Evolutionary conservation across 371 early-diverging fungal species (phyloP), one percentile per base, ranked within the genome.

Genomic region (Funneliformis caledonium): DNA sequence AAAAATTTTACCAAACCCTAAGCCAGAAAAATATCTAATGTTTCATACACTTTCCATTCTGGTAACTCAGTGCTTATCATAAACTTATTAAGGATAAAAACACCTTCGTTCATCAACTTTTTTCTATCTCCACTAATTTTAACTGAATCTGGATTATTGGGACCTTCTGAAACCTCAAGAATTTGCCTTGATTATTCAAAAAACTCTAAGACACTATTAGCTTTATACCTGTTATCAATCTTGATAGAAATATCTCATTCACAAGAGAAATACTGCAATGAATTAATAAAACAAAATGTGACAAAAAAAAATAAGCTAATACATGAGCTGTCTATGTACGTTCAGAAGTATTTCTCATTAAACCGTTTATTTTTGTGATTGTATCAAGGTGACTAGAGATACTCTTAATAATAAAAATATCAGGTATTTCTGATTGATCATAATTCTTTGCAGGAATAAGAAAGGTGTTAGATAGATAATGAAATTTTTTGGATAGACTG

Each of bases 1-100:
- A 69, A 65, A 65, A 69, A 69, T 14, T 14, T 69, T 69, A 69
- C 47, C 69, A 69, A 45, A 69, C 16, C 69, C 45, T 69, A n/a
- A 16, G 69, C 69, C 19, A 69, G 19, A 45, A 69, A 69, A 69
- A 69, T 22, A 10, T 0, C 43, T 45, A 45, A 19, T 19, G 6
- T 69, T 69, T 69, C 47, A 19, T 47, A 43, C 19, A 69, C 69
- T 69, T 69, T 69, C 45, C 69, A 69, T 43, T 12, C 45, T 69
- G 47, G 45, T 45, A 69, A 69, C n/a, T 69, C 45, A 22, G 69
- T 45, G 19, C 45, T 0, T 26, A 26, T 26, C 26, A 26, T 26
- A 26, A 26, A 26, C 26, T 26, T 26, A 26, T 69, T 19, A 43
- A 69, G 0, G 14, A 6, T 43, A 69, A 69, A 69, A 14, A 69